Evolutionary conservation across 768 basidiomycete genomes (phyloP).

Genomic region (Gautieria morchelliformis): DNA sequence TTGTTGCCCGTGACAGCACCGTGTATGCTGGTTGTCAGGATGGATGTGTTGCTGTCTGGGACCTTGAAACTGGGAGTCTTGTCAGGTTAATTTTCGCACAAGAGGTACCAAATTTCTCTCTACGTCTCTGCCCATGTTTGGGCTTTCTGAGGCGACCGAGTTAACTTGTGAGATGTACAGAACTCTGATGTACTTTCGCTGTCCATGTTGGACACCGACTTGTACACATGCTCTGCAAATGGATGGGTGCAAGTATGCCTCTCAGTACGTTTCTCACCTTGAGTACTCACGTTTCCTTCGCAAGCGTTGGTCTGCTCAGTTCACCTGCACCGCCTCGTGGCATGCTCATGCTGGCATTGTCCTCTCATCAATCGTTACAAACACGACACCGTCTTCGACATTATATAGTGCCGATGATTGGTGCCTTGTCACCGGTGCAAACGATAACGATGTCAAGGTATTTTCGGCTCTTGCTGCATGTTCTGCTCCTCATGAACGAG

Average conservation of each 20-base stretch:
- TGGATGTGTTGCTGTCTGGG: slow-evolving; percentile 84
- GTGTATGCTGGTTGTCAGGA: slow-evolving; percentile 93
- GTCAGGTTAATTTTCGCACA: slow-evolving; percentile 82
- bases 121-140: not conserved
- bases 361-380: slow-evolving; percentile 64
- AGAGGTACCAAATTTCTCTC: slow-evolving; percentile 36
- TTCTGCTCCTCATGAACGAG: not conserved
- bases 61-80: slow-evolving; percentile 80
- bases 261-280: not conserved
- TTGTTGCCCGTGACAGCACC: slow-evolving; percentile 66
- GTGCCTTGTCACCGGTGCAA: slow-evolving; percentile 11
- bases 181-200: slow-evolving; percentile 76
- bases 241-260: slow-evolving; percentile 54
- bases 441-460: slow-evolving; percentile 10
- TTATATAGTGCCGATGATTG: slow-evolving; percentile 50
- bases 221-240: slow-evolving; percentile 43
- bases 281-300: not conserved
- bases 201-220: slow-evolving; percentile 49
- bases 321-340: slow-evolving; percentile 82
- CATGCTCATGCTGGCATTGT: slow-evolving; percentile 71
- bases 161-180: slow-evolving; percentile 24
- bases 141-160: not conserved
- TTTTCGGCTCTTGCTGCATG: not conserved
- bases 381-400: slow-evolving; percentile 17
- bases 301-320: slow-evolving; percentile 75